Conservation (phyloP, 805 yeast genomes). For the Monosporozyma unispora region DNA sequence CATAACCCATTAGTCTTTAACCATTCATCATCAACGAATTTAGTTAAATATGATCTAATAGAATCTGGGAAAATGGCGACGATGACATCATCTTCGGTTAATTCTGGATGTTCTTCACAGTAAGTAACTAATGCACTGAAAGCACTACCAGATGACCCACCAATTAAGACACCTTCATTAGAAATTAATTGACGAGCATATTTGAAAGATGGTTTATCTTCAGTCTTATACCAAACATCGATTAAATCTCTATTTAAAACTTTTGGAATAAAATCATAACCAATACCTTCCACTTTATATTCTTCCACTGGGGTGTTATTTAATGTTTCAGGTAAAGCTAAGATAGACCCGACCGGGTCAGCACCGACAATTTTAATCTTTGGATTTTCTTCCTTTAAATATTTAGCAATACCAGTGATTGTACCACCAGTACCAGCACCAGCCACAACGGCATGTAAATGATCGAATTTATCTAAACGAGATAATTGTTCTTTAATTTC, state of each 20-base stretch:
- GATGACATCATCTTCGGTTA: slow-evolving; percentile 63
- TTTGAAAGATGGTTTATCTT: slow-evolving; percentile 69
- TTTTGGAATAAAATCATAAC: slow-evolving; percentile 81
- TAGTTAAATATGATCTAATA: slow-evolving; percentile 75
- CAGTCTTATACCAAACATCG: slow-evolving; percentile 80
- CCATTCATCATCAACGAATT: slow-evolving; percentile 89
- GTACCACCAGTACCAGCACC: slow-evolving; percentile 97
- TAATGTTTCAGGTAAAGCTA: slow-evolving; percentile 68
- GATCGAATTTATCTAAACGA: slow-evolving; percentile 35
- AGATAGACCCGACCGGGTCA: slow-evolving; percentile 80
- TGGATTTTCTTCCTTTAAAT: slow-evolving; percentile 61
- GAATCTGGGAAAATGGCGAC: slow-evolving; percentile 84
- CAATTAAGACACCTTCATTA: slow-evolving; percentile 80
- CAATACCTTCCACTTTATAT: slow-evolving; percentile 84
- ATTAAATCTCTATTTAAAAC: slow-evolving; percentile 58
- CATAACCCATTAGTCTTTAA: slow-evolving; percentile 69
- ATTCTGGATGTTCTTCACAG: slow-evolving; percentile 47
- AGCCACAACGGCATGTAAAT: slow-evolving; percentile 66
- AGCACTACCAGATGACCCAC: slow-evolving; percentile 86
- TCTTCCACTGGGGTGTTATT: slow-evolving; percentile 45
- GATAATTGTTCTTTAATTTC: slow-evolving; percentile 78
- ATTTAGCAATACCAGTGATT: slow-evolving; percentile 70
- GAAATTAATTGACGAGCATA: slow-evolving; percentile 74
- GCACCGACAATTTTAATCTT: slow-evolving; percentile 63
- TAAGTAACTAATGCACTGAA: slow-evolving; percentile 69